Base-by-base conservation (phyloP, 2,329 filamentous ascomycete genomes). In the Colletotrichum limetticola region DNA sequence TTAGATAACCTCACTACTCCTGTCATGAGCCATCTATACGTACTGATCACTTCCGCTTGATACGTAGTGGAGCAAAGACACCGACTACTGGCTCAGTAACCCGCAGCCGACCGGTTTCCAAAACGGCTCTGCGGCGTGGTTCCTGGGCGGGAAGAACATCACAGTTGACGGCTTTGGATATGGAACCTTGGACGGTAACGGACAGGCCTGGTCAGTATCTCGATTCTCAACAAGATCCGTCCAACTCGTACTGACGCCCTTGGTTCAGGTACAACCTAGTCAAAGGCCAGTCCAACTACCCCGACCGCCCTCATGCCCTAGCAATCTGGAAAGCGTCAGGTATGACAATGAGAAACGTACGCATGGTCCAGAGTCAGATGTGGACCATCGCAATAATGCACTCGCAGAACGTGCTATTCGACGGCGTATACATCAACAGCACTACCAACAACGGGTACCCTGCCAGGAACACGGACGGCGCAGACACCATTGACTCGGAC, bases 401-500 rank as follows among this genome's bases (percentile, higher is more conserved):
- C 37, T 42, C 37, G 11, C 35, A 64, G 46, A 64, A 64, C 28
- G 61, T 64, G 24, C 61, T 64, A 19, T 64, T 64, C 30, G 61
- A 53, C 2, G 22, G 59, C 1, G 35, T 62, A 12, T 62, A 62
- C 24, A 62, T 62, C 24, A 62, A 62, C 59, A 62, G 59, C 35
- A 49, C 35, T 0, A 42, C 59, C 0, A 37, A 24, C 35, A 62
- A 62, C 12, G 59, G 59, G 1, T 14, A 62, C 35, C 61, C 37
- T 32, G 61, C 61, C 14, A 64, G 61, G 16, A 64, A 64, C 46
- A 64, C 61, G 1, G 61, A 64, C 7, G 61, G 61, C 1, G 61
- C 61, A 53, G 42, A 64, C 28, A 64, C 61, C 1, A 64, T 64
- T 7, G 30, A 64, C 22, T 53, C 61, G 11, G 61, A 64, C n/a